phyloP scores from a whole-genome alignment of 2,329 filamentous ascomycete species.

The Aspergillus thermomutatus region DNA sequence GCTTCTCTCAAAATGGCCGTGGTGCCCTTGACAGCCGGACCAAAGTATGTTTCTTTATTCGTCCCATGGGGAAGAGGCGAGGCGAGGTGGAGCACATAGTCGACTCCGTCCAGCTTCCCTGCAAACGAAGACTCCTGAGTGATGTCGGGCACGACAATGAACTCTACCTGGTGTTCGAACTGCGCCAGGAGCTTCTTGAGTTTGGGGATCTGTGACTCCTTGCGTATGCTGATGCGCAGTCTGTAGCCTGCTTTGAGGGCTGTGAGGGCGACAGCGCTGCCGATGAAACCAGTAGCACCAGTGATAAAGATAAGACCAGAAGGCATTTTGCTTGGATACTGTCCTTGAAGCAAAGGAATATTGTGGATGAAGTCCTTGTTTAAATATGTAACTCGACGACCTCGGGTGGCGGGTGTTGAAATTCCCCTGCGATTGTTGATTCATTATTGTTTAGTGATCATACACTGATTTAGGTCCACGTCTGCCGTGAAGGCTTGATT shows the following conservation, averaged over 20 bases:
- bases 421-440: too few species aligned
- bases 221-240: conserved; percentile 17
- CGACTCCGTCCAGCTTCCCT: conserved; percentile 10
- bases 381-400: neutral
- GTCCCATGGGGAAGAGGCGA: conserved; percentile 13
- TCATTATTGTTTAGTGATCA: neutral
- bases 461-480: too few species aligned
- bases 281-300: conserved; percentile 25
- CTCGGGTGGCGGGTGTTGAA: too few species aligned
- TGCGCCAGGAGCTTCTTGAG: conserved; percentile 8
- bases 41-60: conserved; percentile 1
- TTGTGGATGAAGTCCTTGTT: neutral
- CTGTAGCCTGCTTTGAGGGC: conserved; percentile 20
- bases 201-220: conserved; percentile 10
- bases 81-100: conserved; percentile 21
- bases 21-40: neutral
- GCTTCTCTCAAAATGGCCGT: neutral
- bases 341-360: neutral
- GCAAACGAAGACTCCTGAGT: conserved; percentile 8
- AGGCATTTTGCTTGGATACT: neutral
- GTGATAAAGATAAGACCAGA: conserved; percentile 17
- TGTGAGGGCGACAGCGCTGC: conserved; percentile 9
- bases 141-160: conserved; percentile 17
- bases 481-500: neutral
- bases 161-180: conserved; percentile 11